Base-by-base conservation (phyloP, 73 alveolate species). In the Halteria grandinella region DNA sequence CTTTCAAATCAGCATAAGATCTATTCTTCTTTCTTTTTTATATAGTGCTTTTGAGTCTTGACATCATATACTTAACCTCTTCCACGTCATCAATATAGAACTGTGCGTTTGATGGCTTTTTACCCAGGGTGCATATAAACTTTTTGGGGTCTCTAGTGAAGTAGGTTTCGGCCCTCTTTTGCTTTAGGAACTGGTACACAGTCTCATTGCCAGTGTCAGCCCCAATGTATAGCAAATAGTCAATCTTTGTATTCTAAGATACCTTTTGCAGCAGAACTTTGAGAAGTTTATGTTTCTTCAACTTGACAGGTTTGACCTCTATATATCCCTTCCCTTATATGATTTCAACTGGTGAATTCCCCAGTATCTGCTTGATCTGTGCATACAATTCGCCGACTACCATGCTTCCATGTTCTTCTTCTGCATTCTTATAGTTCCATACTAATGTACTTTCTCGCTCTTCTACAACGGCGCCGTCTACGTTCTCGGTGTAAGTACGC, bases 391-490 rank as follows among this genome's bases (percentile, higher is more conserved):
- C 96, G 29, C 85, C 72, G 43, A 83, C 83, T 32, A 84, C 89
- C 66, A 86, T 76, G 20, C 69, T 70, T 18, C 96, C 96, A 17
- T 85, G 57, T 48, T 89, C 93, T n/a, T 84, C 91, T 41, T 87
- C 96, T 0, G 90, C 81, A 49, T 85, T 85, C 25, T 78, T 51
- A 64, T 89, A 85, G 75, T 85, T 84, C 92, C 93, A 89, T 25
- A 75, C 90, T 14, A 87, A 71, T 17, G 85, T 37, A 21, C 86
- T 66, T 24, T 81, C 93, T 44, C 88, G 76, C 53, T 89, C 91
- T 71, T 89, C 96, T 17, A 89, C 78, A 53, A 83, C 69, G 33
- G 91, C 55, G 0, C 96, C 96, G 39, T 89, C 93, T 7, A 90
- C 88, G 40, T 84, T 73, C 59, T 85, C 86, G 50, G 91, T 89